A percentile compares a stretch with the other conserved stretches of the same genome.
These are phyloP conservation scores for Irpex sp. DNA, from an alignment of 1,284 basidiomycete species.

Conservation along the genomic window DNA sequence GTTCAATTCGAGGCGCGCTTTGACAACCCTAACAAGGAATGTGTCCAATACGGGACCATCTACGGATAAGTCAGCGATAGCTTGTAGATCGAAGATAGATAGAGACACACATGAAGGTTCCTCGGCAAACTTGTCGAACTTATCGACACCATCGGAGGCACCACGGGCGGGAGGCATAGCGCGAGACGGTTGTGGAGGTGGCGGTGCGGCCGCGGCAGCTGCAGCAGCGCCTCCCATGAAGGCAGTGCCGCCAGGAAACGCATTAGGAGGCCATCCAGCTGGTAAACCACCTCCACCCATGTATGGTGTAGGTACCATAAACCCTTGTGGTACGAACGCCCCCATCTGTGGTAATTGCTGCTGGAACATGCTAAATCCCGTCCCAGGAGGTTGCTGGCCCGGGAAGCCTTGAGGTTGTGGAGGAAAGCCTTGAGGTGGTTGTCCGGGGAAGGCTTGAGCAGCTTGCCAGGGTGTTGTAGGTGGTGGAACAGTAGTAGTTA, in stretches of 20 bases:
- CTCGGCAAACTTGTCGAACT: conserved; percentile 26
- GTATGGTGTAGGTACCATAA: background rate
- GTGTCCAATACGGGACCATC: conserved; percentile 73
- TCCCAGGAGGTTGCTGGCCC: conserved; percentile 1
- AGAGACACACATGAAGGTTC: conserved; percentile 24
- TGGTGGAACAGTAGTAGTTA: conserved; percentile 11
- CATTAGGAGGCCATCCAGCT: background rate
- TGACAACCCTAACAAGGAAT: conserved; percentile 46
- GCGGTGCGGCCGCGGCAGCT: background rate
- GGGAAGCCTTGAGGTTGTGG: too few species aligned
- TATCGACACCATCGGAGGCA: conserved; percentile 17
- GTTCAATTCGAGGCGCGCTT: conserved; percentile 49
- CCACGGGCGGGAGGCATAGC: conserved; percentile 15
- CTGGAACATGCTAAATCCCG: conserved; percentile 19
- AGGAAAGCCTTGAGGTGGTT: background rate
- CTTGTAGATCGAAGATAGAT: background rate
- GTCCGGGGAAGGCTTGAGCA: conserved; percentile 5
- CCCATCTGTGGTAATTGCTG: conserved; percentile 15
- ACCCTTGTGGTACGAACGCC: background rate
- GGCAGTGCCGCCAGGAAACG: conserved; percentile 3
- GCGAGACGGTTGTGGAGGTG: conserved; percentile 4
- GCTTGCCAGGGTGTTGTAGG: conserved; percentile 9
- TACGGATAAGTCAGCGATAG: conserved; percentile 23
- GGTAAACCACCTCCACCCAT: background rate
- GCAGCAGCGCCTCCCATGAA: background rate